Percentiles rank a stretch among this genome's conserved stretches.
Evolutionary conservation across 2,329 filamentous ascomycete genomes (phyloP).

Genomic region (Didymella exigua): DNA sequence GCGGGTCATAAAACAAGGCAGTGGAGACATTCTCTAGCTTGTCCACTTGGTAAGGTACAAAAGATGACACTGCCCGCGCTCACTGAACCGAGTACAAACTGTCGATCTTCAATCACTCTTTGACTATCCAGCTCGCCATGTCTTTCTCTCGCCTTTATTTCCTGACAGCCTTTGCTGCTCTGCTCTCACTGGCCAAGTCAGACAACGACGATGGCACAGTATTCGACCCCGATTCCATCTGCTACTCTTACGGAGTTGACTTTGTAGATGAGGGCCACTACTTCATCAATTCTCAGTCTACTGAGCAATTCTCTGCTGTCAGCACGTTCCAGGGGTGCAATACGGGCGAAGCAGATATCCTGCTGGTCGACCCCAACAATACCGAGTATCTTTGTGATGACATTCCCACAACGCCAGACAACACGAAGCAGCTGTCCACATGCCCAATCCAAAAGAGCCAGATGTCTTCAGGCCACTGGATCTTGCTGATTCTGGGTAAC

Average conservation of each 20-base stretch:
- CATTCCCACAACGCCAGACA: conserved; percentile 49
- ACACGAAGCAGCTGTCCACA: conserved; percentile 48
- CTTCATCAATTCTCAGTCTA: conserved; percentile 53
- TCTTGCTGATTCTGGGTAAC: conserved; percentile 53
- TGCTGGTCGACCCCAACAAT: conserved; percentile 51
- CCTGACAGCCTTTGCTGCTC: conserved; percentile 29
- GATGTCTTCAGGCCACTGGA: conserved; percentile 53
- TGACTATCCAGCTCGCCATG: conserved; percentile 25
- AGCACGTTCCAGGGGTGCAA: conserved; percentile 54
- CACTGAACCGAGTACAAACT: neutral
- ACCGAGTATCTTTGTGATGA: conserved; percentile 51
- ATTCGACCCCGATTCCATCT: conserved; percentile 31
- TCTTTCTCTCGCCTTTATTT: conserved; percentile 32
- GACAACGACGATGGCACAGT: conserved; percentile 18
- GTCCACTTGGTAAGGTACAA: conserved; percentile 23
- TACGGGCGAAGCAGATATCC: conserved; percentile 48
- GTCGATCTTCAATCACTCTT: neutral
- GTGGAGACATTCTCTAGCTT: conserved; percentile 17
- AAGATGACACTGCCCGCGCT: conserved; percentile 24
- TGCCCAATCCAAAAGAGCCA: conserved; percentile 53
- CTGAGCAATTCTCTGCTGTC: conserved; percentile 51
- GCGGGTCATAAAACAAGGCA: conserved; percentile 16
- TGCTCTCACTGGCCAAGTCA: conserved; percentile 32
- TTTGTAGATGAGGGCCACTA: conserved; percentile 52
- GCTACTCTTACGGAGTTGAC: conserved; percentile 50